phyloP scores from a whole-genome alignment of 805 yeast genomes.

The Priceomyces castillae region DNA sequence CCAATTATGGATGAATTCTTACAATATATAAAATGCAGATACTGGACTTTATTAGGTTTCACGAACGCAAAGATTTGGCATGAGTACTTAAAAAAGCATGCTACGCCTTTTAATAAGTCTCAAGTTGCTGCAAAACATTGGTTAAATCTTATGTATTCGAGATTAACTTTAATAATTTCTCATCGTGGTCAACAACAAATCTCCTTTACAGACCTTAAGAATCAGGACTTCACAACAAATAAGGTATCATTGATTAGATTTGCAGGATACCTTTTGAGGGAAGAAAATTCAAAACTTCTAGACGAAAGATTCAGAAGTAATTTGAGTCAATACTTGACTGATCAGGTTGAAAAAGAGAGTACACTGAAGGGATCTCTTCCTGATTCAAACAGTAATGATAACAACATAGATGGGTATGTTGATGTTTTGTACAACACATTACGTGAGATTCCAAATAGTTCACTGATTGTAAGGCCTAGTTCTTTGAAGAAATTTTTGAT shows the following conservation, averaged over 20 bases:
- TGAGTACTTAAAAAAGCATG: constrained; percentile 24
- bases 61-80: constrained; percentile 24
- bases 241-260: constrained; percentile 23
- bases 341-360: constrained; percentile 17
- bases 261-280: constrained; percentile 25
- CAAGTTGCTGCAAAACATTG: constrained; percentile 36
- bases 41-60: constrained; percentile 30
- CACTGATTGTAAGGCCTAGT: constrained; percentile 18
- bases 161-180: constrained; percentile 17
- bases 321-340: constrained; percentile 21
- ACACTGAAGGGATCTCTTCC: constrained; percentile 25
- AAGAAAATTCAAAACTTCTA: constrained; percentile 15
- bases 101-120: constrained; percentile 23
- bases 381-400: constrained; percentile 21
- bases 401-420: constrained; percentile 24
- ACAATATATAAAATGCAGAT: constrained; percentile 32
- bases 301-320: constrained; percentile 23
- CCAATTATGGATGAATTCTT: constrained; percentile 20
- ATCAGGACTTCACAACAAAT: constrained; percentile 24
- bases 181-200: constrained; percentile 17
- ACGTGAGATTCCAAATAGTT: constrained; percentile 20
- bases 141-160: constrained; percentile 27
- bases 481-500: constrained; percentile 31
- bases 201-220: constrained; percentile 13
- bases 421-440: constrained; percentile 31